Conservation (phyloP, 2,329 filamentous ascomycete genomes). For the Colletotrichum tofieldiae region DNA sequence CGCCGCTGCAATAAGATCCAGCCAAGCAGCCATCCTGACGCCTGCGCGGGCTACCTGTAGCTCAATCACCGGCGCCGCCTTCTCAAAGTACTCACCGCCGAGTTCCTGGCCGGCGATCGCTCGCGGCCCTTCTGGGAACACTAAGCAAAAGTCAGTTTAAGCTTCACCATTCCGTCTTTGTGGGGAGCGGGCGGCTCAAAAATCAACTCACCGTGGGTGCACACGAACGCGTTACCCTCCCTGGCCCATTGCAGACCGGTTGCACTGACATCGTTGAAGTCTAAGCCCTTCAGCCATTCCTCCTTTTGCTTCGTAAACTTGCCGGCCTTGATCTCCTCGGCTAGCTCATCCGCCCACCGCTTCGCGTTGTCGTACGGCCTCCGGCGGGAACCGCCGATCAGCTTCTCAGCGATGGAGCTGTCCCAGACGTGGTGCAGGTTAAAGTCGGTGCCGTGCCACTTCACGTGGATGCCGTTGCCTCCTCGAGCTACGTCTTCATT, state of each 20-base stretch:
- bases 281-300: conserved; percentile 71
- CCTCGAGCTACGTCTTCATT: conserved; percentile 75
- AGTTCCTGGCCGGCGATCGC: conserved; percentile 74
- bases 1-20: conserved; percentile 72
- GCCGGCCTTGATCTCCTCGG: conserved; percentile 68
- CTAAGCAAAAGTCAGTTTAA: conserved; percentile 51
- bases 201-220: conserved; percentile 67
- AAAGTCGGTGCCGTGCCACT: conserved; percentile 68
- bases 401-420: conserved; percentile 76
- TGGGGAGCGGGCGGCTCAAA: neutral
- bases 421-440: conserved; percentile 86
- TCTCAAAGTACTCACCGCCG: conserved; percentile 74
- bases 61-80: conserved; percentile 76
- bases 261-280: conserved; percentile 66
- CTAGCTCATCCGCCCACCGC: conserved; percentile 71
- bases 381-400: conserved; percentile 70
- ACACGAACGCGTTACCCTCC: conserved; percentile 75
- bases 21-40: conserved; percentile 77
- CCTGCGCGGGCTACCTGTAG: conserved; percentile 78
- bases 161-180: conserved; percentile 7
- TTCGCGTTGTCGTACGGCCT: conserved; percentile 66
- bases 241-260: conserved; percentile 76
- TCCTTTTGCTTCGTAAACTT: conserved; percentile 66
- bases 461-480: conserved; percentile 78
- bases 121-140: conserved; percentile 73